Base-by-base conservation (phyloP, 345 rosid species). In the Lumnitzera littorea region DNA sequence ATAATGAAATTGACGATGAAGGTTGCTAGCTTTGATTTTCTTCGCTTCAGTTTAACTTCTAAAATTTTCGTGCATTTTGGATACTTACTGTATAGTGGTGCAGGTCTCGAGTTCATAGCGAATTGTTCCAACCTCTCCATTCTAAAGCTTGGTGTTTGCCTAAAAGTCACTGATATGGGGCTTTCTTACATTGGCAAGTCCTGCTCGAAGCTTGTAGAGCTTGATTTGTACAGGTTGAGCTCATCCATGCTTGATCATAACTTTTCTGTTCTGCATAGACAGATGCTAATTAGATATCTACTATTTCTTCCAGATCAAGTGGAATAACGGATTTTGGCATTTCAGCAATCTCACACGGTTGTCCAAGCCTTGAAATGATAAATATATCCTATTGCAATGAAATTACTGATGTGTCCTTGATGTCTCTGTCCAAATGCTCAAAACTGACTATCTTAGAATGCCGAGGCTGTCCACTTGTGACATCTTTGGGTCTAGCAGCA, bases 1-100 rank as follows among this genome's bases (percentile, higher is more conserved):
- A 87, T 56, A 82, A 84, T 15, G 89, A 87, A 74, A 69, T 87
- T 50, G 94, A 87, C 46, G 84, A 84, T 53, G 75, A 84, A 84
- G 94, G 94, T 87, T 55, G 63, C 63, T 62, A 61, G 24, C 53
- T 9, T 14, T 5, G n/a, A 13, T 50, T 14, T 5, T 15, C 12
- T 68, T 25, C 13, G 15, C 47, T 41, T 24, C 14, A 12, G 24
- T 16, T 51, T 11, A 62, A 57, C 50, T 62, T 25, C 24, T 0
- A 43, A 24, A 15, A 27, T 41, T 2, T 62, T 47, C 23, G 5
- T 52, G 43, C 50, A 36, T 48, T 51, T 24, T 58, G 20, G 51
- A 68, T 72, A 50, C 64, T 15, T 6, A 6, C 11, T 5, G 14
- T 62, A 9, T 59, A 46, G 48, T 23, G 48, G 46, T 76, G 66